phyloP scores from a whole-genome alignment of 179 eudicot species.

The Nepenthes alata region DNA sequence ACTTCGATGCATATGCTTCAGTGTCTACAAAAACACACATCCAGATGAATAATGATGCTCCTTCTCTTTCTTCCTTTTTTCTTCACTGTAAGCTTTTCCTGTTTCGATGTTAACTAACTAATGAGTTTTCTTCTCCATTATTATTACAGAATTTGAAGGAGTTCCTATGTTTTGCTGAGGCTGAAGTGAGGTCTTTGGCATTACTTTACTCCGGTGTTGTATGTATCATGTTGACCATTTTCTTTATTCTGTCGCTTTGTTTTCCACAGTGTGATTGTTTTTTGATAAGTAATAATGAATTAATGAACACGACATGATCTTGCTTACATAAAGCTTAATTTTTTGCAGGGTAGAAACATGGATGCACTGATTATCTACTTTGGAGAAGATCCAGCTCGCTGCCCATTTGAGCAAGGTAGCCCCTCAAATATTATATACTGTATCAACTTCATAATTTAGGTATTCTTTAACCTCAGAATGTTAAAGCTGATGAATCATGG shows the following conservation, averaged over 20 bases:
- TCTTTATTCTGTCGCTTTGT: neutral
- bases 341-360: conserved; percentile 62
- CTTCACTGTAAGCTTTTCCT: neutral
- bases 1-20: too few species aligned
- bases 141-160: conserved; percentile 49
- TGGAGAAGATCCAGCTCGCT: conserved; percentile 90
- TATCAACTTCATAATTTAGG: neutral
- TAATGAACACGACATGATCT: too few species aligned
- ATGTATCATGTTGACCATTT: conserved; percentile 14
- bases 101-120: neutral
- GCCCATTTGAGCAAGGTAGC: conserved; percentile 88
- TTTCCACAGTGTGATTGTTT: neutral
- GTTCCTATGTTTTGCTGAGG: conserved; percentile 73
- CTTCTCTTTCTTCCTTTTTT: neutral
- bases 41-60: too few species aligned
- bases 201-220: conserved; percentile 70
- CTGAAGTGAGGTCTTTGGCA: conserved; percentile 77
- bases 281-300: neutral
- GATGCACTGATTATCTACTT: conserved; percentile 76
- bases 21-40: too few species aligned
- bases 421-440: neutral
- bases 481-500: neutral
- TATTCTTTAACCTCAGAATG: neutral
- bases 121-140: neutral
- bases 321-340: neutral